A percentile compares a stretch with the other conserved stretches of the same genome.
phyloP scores from a whole-genome alignment of 116 monocot genomes.

The Iris pallida region DNA sequence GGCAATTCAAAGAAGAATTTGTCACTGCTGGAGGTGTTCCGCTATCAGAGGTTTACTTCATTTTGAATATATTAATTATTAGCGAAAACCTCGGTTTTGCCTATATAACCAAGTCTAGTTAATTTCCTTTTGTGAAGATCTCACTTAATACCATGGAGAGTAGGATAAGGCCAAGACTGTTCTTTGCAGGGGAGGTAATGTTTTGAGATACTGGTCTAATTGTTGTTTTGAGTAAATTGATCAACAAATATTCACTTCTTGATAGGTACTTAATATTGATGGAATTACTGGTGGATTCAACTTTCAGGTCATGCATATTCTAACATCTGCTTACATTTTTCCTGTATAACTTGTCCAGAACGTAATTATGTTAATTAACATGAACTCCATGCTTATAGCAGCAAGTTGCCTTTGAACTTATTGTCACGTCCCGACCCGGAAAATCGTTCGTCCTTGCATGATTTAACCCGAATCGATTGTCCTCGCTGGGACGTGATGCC shows the following conservation, averaged over 20 bases:
- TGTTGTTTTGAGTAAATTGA: background rate
- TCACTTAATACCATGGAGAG: constrained; percentile 88
- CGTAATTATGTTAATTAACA: background rate
- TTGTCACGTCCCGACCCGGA: no score
- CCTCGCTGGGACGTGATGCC: no score
- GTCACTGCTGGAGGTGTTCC: constrained; percentile 96
- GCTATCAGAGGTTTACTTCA: constrained; percentile 70
- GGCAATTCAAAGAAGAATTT: constrained; percentile 99
- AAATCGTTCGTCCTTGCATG: no score
- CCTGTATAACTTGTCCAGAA: background rate
- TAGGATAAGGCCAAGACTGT: constrained; percentile 58
- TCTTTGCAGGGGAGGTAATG: constrained; percentile 93
- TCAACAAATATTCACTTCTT: background rate
- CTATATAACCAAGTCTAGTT: constrained; percentile 16
- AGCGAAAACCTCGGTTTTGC: background rate
- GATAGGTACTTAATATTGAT: constrained; percentile 83
- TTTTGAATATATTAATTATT: constrained; percentile 2
- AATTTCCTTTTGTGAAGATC: constrained; percentile 43
- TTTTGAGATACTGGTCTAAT: constrained; percentile 1
- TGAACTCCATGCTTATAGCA: background rate
- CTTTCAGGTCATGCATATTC: constrained; percentile 58
- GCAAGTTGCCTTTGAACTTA: background rate
- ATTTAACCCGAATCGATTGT: no score
- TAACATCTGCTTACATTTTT: background rate
- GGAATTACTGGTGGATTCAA: constrained; percentile 97